A percentile compares a stretch with the other conserved stretches of the same genome.
Conservation (phyloP, 2,329 filamentous ascomycete species). For the Pseudocercospora fijiensis region DNA sequence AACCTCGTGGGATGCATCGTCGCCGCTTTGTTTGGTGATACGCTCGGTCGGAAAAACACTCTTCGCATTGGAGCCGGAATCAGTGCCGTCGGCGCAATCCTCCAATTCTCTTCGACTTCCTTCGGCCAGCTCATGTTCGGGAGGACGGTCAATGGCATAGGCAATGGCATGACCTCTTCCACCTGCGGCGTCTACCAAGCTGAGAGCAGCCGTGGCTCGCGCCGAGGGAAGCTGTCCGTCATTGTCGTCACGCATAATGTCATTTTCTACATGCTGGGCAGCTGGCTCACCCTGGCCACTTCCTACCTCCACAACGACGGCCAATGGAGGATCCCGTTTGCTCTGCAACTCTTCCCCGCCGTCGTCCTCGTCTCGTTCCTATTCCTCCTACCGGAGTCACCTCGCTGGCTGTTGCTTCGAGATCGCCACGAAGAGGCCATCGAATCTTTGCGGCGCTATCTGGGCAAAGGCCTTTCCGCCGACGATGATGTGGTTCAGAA, state of each 20-base stretch:
- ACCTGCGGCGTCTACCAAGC: slow-evolving; percentile 49
- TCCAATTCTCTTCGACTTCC: slow-evolving; percentile 45
- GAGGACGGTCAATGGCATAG: slow-evolving; percentile 44
- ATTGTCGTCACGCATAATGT: slow-evolving; percentile 44
- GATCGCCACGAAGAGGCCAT: slow-evolving; percentile 35
- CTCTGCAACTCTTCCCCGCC: slow-evolving; percentile 36
- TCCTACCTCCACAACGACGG: slow-evolving; percentile 40
- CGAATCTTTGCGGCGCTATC: slow-evolving; percentile 45
- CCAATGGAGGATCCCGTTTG: slow-evolving; percentile 45
- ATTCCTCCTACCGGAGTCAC: slow-evolving; percentile 41
- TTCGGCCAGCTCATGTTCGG: slow-evolving; percentile 48
- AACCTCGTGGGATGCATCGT: slow-evolving; percentile 18
- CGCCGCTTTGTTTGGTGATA: slow-evolving; percentile 42
- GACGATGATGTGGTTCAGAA: slow-evolving; percentile 11
- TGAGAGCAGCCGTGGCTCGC: slow-evolving; percentile 38
- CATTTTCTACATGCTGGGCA: slow-evolving; percentile 46
- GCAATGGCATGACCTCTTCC: slow-evolving; percentile 44
- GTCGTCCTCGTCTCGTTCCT: slow-evolving; percentile 30
- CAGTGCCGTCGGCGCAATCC: slow-evolving; percentile 44
- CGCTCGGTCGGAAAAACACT: slow-evolving; percentile 46
- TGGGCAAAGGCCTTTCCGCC: slow-evolving; percentile 41
- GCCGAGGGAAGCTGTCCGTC: slow-evolving; percentile 33
- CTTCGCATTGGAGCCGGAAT: slow-evolving; percentile 44
- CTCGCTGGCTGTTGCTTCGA: slow-evolving; percentile 40
- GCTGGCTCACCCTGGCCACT: slow-evolving; percentile 50